Percentiles rank a stretch among this genome's conserved stretches.
Conservation (phyloP, 768 basidiomycete genomes). For the Tylopilus sp. region DNA sequence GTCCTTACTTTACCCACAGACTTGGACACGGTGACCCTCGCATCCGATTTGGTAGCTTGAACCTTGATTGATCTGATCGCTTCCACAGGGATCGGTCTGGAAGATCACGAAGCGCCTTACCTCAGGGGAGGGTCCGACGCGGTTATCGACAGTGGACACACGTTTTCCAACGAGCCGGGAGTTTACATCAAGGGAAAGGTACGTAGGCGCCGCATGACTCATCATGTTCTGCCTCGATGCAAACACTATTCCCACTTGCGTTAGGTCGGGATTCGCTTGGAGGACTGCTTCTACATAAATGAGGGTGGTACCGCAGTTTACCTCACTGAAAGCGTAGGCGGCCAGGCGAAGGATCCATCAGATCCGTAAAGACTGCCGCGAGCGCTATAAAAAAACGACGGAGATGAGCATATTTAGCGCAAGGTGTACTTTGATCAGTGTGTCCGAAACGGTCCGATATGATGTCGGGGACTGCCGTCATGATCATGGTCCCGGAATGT, state of each 20-base stretch:
- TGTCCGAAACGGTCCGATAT: too few relatives aligned
- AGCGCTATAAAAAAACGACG: constrained; percentile 15
- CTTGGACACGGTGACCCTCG: constrained; percentile 64
- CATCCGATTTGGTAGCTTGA: constrained; percentile 6
- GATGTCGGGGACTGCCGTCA: neutral
- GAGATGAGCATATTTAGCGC: constrained; percentile 17
- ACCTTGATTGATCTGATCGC: constrained; percentile 13
- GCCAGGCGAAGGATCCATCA: constrained; percentile 43
- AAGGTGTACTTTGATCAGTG: too few relatives aligned
- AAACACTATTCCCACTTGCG: constrained; percentile 13
- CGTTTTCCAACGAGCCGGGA: constrained; percentile 82
- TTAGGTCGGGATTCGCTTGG: constrained; percentile 75
- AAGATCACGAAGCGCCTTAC: constrained; percentile 81
- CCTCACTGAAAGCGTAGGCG: constrained; percentile 65
- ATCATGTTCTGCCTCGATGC: neutral
- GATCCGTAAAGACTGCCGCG: constrained; percentile 25
- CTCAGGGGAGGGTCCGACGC: constrained; percentile 65
- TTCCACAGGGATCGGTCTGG: constrained; percentile 70
- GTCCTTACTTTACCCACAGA: constrained; percentile 72
- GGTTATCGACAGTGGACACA: constrained; percentile 58
- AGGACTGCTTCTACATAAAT: constrained; percentile 77
- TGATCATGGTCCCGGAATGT: too few relatives aligned
- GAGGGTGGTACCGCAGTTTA: constrained; percentile 50
- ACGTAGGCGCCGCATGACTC: constrained; percentile 11
- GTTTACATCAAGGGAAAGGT: constrained; percentile 71